These are phyloP conservation scores for Collybia nuda DNA, from an alignment of 768 basidiomycete species.

Conservation along the genomic window DNA sequence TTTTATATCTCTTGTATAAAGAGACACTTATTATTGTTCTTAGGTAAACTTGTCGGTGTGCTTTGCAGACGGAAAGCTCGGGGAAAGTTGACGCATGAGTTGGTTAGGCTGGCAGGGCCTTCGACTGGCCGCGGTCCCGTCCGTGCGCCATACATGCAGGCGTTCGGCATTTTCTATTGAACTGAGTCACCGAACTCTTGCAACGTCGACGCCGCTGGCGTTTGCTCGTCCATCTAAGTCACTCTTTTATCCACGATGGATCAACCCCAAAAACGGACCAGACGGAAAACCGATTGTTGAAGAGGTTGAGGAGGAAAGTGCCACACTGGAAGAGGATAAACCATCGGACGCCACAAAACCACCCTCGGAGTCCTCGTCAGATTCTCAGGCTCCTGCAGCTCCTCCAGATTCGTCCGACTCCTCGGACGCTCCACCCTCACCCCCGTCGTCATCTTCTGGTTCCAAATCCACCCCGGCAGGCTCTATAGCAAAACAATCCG, in stretches of 20 bases:
- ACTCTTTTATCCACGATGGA: conserved; percentile 18
- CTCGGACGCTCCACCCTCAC: conserved; percentile 6
- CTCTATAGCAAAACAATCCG: conserved; percentile 80
- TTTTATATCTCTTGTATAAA: too few relatives aligned
- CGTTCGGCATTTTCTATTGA: conserved; percentile 5
- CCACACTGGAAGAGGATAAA: conserved; percentile 10
- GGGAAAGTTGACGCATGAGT: conserved; percentile 11
- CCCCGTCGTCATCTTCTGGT: conserved; percentile 13
- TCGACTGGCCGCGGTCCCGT: conserved; percentile 2
- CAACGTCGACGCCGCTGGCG: conserved; percentile 5
- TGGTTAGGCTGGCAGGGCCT: conserved; percentile 18
- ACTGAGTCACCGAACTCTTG: conserved; percentile 6
- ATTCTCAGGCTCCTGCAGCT: conserved; percentile 15
- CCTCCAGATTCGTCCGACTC: conserved; percentile 18
- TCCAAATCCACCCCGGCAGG: conserved; percentile 27
- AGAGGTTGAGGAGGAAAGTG: conserved; percentile 7
- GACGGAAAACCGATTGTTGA: conserved; percentile 9
- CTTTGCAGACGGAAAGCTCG: too few relatives aligned
- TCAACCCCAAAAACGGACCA: conserved; percentile 20
- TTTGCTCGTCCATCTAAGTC: conserved; percentile 10
- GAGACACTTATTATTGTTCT: too few relatives aligned
- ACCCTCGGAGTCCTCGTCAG: conserved; percentile 13
- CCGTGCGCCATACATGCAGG: conserved; percentile 13
- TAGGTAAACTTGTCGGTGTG: too few relatives aligned
- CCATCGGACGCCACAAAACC: conserved; percentile 12